A percentile compares a stretch with the other conserved stretches of the same genome.
Conservation (phyloP, 768 basidiomycete genomes). For the Suillus luteus region DNA sequence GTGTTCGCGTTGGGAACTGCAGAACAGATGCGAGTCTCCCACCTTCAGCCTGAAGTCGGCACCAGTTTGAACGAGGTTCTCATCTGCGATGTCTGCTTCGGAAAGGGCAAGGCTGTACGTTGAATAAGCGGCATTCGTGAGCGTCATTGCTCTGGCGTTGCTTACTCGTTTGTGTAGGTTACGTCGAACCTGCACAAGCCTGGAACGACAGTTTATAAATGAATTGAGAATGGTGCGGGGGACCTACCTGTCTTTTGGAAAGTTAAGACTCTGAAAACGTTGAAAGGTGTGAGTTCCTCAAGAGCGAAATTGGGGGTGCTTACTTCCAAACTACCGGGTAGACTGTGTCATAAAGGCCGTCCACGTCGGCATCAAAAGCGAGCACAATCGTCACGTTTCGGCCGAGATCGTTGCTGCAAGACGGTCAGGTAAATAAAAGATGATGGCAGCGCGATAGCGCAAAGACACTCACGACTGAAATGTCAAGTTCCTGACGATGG, state of each 20-base stretch:
- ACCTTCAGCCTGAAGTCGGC: neutral
- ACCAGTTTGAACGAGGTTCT: neutral
- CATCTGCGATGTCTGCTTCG: neutral
- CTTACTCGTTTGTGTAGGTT: neutral
- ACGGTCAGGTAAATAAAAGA: neutral
- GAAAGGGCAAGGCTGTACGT: neutral
- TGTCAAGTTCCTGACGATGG: constrained; percentile 1
- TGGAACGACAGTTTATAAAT: neutral
- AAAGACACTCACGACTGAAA: neutral
- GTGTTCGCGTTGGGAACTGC: neutral
- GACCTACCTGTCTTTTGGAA: neutral
- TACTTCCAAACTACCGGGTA: constrained; percentile 4
- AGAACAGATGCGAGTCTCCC: neutral
- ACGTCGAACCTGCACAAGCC: neutral
- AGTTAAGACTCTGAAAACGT: neutral
- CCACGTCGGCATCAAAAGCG: neutral
- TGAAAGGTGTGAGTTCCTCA: neutral
- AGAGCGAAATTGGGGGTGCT: neutral
- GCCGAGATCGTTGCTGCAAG: neutral
- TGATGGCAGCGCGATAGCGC: neutral
- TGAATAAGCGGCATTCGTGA: neutral
- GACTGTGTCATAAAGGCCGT: neutral
- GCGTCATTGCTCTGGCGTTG: neutral
- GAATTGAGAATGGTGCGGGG: neutral
- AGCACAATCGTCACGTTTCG: neutral